Conservation (phyloP, 2,329 filamentous ascomycete genomes). For the Colletotrichum limetticola region DNA sequence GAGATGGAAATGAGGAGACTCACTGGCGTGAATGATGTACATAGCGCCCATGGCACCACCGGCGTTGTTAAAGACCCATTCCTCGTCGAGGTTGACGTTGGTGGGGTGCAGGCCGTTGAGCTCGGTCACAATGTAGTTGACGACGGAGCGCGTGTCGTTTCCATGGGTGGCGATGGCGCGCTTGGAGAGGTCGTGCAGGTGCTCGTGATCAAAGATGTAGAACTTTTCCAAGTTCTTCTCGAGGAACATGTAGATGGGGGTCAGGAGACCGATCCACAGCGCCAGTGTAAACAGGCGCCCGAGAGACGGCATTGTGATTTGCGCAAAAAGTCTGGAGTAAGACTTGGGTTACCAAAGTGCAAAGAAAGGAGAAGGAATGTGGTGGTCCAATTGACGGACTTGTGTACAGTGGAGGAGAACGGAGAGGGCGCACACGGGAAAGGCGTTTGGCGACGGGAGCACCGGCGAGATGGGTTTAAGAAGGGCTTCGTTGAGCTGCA, state of each 20-base stretch:
- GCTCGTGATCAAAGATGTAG: conserved; percentile 79
- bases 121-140: conserved; percentile 76
- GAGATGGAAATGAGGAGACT: conserved; percentile 40
- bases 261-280: conserved; percentile 64
- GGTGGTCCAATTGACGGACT: conserved; percentile 1
- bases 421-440: neutral
- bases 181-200: conserved; percentile 76
- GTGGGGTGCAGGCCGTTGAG: conserved; percentile 63
- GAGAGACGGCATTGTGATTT: conserved; percentile 27
- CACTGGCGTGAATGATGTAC: conserved; percentile 89
- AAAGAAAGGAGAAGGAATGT: conserved; percentile 16
- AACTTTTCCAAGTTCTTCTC: conserved; percentile 71
- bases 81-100: conserved; percentile 76
- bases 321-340: neutral
- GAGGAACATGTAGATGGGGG: conserved; percentile 63
- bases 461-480: conserved; percentile 2
- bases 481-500: conserved; percentile 21
- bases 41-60: conserved; percentile 92
- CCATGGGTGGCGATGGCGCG: conserved; percentile 75
- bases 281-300: conserved; percentile 61
- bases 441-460: conserved; percentile 1
- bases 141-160: conserved; percentile 78
- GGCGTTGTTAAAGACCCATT: conserved; percentile 94
- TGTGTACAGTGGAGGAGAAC: neutral
- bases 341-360: neutral